Percentiles rank a stretch among this genome's conserved stretches.
Conservation (phyloP, 345 rosid species). For the Melaleuca alternifolia region DNA sequence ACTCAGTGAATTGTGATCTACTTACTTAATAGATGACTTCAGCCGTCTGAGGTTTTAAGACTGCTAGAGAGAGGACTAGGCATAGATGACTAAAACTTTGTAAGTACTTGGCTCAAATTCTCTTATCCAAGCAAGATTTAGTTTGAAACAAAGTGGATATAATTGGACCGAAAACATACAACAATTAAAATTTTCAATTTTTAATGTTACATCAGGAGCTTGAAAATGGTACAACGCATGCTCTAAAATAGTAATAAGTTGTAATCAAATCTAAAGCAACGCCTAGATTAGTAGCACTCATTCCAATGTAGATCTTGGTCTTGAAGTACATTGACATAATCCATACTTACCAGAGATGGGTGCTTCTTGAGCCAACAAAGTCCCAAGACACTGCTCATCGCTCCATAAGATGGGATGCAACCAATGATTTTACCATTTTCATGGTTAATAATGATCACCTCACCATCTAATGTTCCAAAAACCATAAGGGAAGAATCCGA, state of each 20-base stretch:
- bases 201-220: not conserved
- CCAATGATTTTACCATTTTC: constrained; percentile 71
- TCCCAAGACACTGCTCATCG: constrained; percentile 74
- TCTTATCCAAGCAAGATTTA: not conserved
- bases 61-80: not conserved
- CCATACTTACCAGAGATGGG: constrained; percentile 65
- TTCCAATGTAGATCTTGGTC: not conserved
- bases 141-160: not conserved
- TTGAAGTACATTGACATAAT: not conserved
- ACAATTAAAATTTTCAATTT: not conserved
- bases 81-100: not conserved
- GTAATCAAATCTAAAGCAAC: not conserved
- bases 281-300: not conserved
- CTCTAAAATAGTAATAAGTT: not conserved
- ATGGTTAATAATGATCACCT: constrained; percentile 82
- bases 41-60: not conserved
- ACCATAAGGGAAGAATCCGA: constrained; percentile 66
- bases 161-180: not conserved
- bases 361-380: constrained; percentile 88
- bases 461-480: constrained; percentile 91
- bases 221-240: not conserved
- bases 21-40: not conserved
- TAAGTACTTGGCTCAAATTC: not conserved
- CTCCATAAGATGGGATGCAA: constrained; percentile 63
- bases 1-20: not conserved